A percentile compares a stretch with the other conserved stretches of the same genome.
These are phyloP conservation scores for Pelargonium citronellum DNA, from an alignment of 441 rosid genomes.

Conservation along the genomic window DNA sequence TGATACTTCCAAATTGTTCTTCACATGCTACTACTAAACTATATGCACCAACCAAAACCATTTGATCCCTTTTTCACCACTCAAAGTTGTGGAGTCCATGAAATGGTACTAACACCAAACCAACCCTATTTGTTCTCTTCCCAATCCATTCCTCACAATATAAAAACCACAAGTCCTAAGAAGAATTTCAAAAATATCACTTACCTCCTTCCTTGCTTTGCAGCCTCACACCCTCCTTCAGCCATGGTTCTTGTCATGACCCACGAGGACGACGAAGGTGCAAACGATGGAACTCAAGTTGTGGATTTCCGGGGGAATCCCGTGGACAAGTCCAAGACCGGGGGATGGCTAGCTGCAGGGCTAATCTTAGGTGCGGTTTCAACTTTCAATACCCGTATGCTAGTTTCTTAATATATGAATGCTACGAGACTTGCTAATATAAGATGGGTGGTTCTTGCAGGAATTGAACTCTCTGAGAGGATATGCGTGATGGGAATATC, in stretches of 20 bases:
- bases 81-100: not conserved
- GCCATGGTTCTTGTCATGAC: slow-evolving; percentile 34
- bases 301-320: slow-evolving; percentile 59
- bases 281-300: slow-evolving; percentile 25
- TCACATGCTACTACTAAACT: not conserved
- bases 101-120: not conserved
- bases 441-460: slow-evolving; percentile 27
- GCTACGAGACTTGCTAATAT: not conserved
- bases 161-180: not conserved
- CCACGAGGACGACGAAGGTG: slow-evolving; percentile 37
- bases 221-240: not conserved
- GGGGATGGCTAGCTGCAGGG: slow-evolving; percentile 88
- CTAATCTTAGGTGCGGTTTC: slow-evolving; percentile 55
- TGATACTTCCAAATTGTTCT: not conserved
- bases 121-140: not conserved
- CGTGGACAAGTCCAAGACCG: slow-evolving; percentile 67
- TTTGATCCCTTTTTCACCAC: slow-evolving; percentile 1
- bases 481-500: slow-evolving; percentile 84
- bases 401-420: not conserved
- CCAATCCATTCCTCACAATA: not conserved
- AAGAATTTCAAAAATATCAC: not conserved
- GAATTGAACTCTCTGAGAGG: slow-evolving; percentile 79
- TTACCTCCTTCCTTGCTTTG: not conserved
- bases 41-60: not conserved
- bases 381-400: not conserved